These are phyloP conservation scores for Reutealis trisperma DNA, from an alignment of 345 rosid genomes.

Conservation along the genomic window DNA sequence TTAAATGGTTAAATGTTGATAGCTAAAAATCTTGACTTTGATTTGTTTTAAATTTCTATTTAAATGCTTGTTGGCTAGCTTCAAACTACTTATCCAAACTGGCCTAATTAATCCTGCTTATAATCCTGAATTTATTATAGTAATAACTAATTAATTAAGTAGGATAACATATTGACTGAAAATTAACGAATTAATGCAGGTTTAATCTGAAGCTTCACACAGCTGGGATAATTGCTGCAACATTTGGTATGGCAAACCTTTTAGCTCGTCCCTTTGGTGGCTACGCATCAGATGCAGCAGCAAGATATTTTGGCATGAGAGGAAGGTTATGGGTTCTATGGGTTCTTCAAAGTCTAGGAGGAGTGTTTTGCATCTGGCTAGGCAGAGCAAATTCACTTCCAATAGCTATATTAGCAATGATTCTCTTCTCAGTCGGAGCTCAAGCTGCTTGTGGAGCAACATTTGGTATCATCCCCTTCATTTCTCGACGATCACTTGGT, in stretches of 20 bases:
- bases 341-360: conserved; percentile 75
- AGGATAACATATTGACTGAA: no score
- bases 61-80: no score
- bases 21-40: no score
- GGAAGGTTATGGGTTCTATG: conserved; percentile 78
- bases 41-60: no score
- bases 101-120: no score
- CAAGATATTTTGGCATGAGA: conserved; percentile 66
- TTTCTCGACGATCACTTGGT: conserved; percentile 70
- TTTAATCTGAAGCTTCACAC: conserved; percentile 70
- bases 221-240: conserved; percentile 75
- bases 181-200: conserved; percentile 26
- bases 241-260: conserved; percentile 81
- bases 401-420: conserved; percentile 66
- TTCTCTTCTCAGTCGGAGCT: conserved; percentile 69
- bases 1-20: no score
- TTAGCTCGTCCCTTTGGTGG: conserved; percentile 85
- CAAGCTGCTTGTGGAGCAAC: conserved; percentile 92
- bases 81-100: no score
- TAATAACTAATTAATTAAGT: no score
- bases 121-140: no score
- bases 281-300: conserved; percentile 61
- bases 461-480: conserved; percentile 73
- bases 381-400: conserved; percentile 69
- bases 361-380: conserved; percentile 72